Base-by-base conservation (phyloP, 225 moss, liverwort and hornwort genomes). In the Sphagnum contortum region DNA sequence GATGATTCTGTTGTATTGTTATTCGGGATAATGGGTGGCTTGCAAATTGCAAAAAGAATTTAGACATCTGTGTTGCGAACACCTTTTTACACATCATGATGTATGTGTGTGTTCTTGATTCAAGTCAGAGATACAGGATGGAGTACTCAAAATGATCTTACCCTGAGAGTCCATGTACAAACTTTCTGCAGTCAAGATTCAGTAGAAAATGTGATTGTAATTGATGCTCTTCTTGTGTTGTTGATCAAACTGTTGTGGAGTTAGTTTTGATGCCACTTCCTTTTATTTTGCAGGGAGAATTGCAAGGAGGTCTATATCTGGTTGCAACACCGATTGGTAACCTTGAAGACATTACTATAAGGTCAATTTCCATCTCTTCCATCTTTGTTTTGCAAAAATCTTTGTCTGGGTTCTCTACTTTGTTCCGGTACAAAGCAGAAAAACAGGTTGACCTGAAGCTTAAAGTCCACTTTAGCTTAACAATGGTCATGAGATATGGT, bases 271-370 rank as follows among this genome's bases (percentile, higher is more conserved):
- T 62, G 13, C 11, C 62, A 62, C 44, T 11, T 11, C 69, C 11
- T 65, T 70, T 57, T 44, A 50, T 62, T 69, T 48, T 50, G 65
- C 82, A 92, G 92, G 79, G 75, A 56, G 81, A 76, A 73, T 70
- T 98, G 69, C 79, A 89, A 78, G 70, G 88, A 55, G 98, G 93
- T 3, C 89, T 98, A 10, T 93, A 93, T 71, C 62, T 98, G 69
- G 98, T 98, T 60, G 93, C 90, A 73, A 91, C 98, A 68, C 98
- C 98, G 49, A 98, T 98, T 69, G 98, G 98, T 63, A 98, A 98
- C 68, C 70, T 98, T 14, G 93, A 98, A 71, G 98, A 98, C 60
- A 93, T 98, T 70, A 98, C 93, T 6, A 76, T 98, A 51, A 74
- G 98, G 93, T 98, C 74, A 77, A 75, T 29, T 50, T 9, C 48